A percentile compares a stretch with the other conserved stretches of the same genome.
phyloP scores from a whole-genome alignment of 2,329 filamentous ascomycete genomes.

The Blastomyces emzantsi region DNA sequence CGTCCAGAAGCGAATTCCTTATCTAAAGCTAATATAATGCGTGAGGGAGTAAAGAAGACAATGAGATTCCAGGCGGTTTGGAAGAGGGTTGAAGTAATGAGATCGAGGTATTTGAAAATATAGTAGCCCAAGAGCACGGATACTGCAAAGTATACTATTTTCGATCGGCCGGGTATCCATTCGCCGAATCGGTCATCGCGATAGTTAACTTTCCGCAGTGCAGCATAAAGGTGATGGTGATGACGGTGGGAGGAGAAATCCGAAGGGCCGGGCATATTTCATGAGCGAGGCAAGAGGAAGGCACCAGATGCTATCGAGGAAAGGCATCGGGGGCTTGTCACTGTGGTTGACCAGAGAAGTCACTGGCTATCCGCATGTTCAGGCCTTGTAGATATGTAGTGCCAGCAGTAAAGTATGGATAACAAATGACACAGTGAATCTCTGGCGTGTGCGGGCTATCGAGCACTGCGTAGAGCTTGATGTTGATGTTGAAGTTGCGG shows the following conservation, averaged over 20 bases:
- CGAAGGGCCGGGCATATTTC: slow-evolving; percentile 14
- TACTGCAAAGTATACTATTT: slow-evolving; percentile 24
- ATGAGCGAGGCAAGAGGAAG: background rate
- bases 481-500: background rate
- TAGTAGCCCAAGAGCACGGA: slow-evolving; percentile 25
- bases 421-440: background rate
- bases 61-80: slow-evolving; percentile 31
- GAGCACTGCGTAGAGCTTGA: background rate
- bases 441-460: background rate
- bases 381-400: background rate
- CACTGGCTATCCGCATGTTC: slow-evolving; percentile 7
- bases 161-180: slow-evolving; percentile 23
- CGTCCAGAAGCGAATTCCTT: slow-evolving; percentile 37
- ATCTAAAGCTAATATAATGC: slow-evolving; percentile 41
- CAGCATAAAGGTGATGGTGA: background rate
- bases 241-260: slow-evolving; percentile 6
- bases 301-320: background rate
- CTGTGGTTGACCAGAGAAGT: background rate
- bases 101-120: slow-evolving; percentile 25
- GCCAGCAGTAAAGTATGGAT: background rate
- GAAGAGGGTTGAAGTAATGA: slow-evolving; percentile 22
- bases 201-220: slow-evolving; percentile 17
- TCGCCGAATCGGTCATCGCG: slow-evolving; percentile 28
- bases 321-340: slow-evolving; percentile 8
- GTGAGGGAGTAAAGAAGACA: slow-evolving; percentile 33